A percentile compares a stretch with the other conserved stretches of the same genome.
Evolutionary conservation across 495 filamentous ascomycete species (phyloP).

Genomic region (Lasiosphaeria hispida): DNA sequence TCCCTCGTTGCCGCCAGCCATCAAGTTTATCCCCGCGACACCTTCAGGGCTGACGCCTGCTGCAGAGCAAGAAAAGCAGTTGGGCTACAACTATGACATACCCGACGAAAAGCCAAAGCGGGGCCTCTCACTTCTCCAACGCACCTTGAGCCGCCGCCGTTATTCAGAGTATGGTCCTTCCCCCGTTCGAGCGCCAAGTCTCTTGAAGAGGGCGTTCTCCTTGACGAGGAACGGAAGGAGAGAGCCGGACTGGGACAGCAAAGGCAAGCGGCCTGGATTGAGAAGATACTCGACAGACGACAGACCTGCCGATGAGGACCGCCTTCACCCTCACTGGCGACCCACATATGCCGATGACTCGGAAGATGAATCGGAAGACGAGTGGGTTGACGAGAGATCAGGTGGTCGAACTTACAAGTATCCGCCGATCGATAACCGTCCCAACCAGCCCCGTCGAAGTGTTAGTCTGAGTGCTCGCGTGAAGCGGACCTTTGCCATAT

Average conservation of each 20-base stretch:
- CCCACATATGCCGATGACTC: slow-evolving; percentile 70
- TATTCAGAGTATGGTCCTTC: slow-evolving; percentile 50
- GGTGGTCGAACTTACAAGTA: slow-evolving; percentile 36
- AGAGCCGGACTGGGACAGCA: slow-evolving; percentile 22
- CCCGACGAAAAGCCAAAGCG: slow-evolving; percentile 39
- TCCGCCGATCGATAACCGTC: slow-evolving; percentile 44
- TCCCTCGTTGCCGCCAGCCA: slow-evolving; percentile 51
- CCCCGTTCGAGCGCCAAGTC: slow-evolving; percentile 41
- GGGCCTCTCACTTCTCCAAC: slow-evolving; percentile 55
- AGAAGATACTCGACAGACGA: slow-evolving; percentile 39
- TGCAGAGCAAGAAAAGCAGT: slow-evolving; percentile 53
- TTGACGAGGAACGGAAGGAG: slow-evolving; percentile 38
- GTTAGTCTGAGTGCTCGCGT: slow-evolving; percentile 48
- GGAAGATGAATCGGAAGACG: slow-evolving; percentile 45
- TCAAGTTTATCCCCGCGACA: slow-evolving; percentile 74
- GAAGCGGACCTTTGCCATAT: slow-evolving; percentile 52
- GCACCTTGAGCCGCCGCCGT: slow-evolving; percentile 56
- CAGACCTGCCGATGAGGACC: slow-evolving; percentile 48
- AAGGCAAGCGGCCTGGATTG: slow-evolving; percentile 38
- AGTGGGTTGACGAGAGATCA: slow-evolving; percentile 32
- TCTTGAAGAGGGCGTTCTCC: slow-evolving; percentile 45
- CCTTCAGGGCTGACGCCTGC: slow-evolving; percentile 55
- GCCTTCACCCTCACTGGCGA: slow-evolving; percentile 78
- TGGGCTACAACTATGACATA: slow-evolving; percentile 48
- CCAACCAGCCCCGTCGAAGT: slow-evolving; percentile 46